Base-by-base conservation (phyloP, 208 protist genomes). In the Trypanosoma melophagium region DNA sequence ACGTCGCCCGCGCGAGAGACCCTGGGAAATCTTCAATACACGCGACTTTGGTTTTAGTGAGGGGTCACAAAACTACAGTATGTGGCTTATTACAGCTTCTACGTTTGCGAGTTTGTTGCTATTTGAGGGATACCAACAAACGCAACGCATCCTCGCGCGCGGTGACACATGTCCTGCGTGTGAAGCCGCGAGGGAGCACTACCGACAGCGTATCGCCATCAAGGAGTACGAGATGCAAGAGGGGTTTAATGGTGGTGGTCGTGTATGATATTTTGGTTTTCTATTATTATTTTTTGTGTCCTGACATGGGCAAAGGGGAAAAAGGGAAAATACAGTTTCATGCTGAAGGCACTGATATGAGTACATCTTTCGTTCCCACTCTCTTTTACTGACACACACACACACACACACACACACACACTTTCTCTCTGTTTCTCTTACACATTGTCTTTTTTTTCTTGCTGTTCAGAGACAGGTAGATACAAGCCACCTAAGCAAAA, bases 1-100 rank as follows among this genome's bases (percentile, higher is more conserved):
- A 13, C 90, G 90, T 31, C 82, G 90, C 1, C 90, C 87, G 7
- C 87, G 87, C 21, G 87, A 96, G 73, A 78, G 90, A n/a, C 82
- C 87, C 60, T 96, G 84, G 83, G 87, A 96, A 67, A 80, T 96
- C 28, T 90, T 96, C 66, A 96, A 96, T 71, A 86, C 86, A 19
- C 82, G 90, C 42, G 87, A 96, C 63, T 96, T 84, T 77, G 86
- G 87, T 50, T 92, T 85, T 47, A 80, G 90, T 61, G 90, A 96
- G 69, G 87, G 90, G 7, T 83, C 80, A 49, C 87, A 96, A 75
- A 96, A 96, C 80, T 89, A 90, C 76, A 66, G 60, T 62, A 94
- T 94, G 89, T 94, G 89, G 89, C 17, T 84, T n/a, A 58, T 84
- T 35, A 70, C 66, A 13, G 80, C 83, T 25, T 58, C 41, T 4